Conservation (phyloP, 257 asterid genomes). For the Eustoma russellianum region DNA sequence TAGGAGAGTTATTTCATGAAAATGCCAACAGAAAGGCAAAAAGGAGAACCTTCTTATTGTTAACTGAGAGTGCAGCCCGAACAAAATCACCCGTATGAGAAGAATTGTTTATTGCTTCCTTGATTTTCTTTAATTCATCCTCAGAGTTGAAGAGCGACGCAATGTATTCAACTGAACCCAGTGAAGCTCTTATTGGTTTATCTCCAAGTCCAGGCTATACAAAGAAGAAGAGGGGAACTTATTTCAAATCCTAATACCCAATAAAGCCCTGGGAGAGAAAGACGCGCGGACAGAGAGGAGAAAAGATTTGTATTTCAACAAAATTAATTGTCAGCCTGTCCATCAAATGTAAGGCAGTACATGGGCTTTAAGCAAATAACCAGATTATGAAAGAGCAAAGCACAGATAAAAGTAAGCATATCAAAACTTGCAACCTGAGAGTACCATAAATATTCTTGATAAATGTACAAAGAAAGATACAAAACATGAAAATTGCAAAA, state of each 20-base stretch:
- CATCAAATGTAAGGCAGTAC: no score
- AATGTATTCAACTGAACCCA: slow-evolving; percentile 93
- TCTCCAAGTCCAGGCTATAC: slow-evolving; percentile 86
- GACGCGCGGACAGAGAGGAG: neutral
- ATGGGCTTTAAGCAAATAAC: no score
- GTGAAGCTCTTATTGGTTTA: slow-evolving; percentile 69
- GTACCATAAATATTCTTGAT: no score
- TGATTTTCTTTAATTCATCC: slow-evolving; percentile 57
- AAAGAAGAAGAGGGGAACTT: slow-evolving; percentile 15
- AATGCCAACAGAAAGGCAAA: neutral
- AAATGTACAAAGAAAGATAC: no score
- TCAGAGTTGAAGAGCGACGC: slow-evolving; percentile 65
- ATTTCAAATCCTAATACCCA: slow-evolving; percentile 14
- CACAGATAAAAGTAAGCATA: no score
- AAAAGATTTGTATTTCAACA: neutral
- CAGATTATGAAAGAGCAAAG: no score
- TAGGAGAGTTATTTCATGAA: neutral
- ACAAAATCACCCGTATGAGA: slow-evolving; percentile 72
- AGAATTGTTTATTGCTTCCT: slow-evolving; percentile 73
- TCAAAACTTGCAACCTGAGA: no score
- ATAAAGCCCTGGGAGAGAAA: neutral
- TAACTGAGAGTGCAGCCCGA: slow-evolving; percentile 84
- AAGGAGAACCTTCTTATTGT: slow-evolving; percentile 49
- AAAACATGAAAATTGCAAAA: no score
- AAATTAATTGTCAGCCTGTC: neutral